These are phyloP conservation scores for Aureobasidium uvarum DNA, from an alignment of 2,329 filamentous ascomycete species.

Conservation along the genomic window DNA sequence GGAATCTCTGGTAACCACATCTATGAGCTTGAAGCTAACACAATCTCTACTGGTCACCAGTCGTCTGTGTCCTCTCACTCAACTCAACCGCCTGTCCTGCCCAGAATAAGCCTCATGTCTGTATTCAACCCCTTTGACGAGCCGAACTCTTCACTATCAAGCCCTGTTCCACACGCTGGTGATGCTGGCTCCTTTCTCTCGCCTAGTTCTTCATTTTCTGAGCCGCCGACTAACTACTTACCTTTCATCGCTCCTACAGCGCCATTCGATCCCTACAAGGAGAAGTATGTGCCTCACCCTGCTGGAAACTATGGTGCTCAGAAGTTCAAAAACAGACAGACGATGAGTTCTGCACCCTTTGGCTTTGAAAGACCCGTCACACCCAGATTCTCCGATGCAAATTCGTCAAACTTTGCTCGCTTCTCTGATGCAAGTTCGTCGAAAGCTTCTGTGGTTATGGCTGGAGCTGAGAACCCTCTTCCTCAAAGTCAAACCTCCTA, in stretches of 20 bases:
- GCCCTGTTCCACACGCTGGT: background rate
- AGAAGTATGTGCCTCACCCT: conserved; percentile 4
- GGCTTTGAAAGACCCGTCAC: background rate
- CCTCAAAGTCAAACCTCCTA: background rate
- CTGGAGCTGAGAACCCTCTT: background rate
- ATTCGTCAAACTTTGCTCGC: background rate
- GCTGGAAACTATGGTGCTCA: background rate
- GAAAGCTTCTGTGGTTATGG: background rate
- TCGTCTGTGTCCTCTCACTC: background rate
- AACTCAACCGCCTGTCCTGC: background rate
- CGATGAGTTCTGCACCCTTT: background rate
- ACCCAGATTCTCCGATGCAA: background rate
- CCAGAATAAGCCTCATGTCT: background rate
- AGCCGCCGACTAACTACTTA: background rate
- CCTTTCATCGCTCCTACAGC: background rate
- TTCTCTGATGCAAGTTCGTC: background rate
- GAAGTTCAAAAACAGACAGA: conserved; percentile 1
- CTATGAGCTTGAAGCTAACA: background rate
- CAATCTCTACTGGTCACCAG: background rate
- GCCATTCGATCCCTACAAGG: conserved; percentile 11
- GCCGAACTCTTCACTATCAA: background rate
- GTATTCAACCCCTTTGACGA: conserved; percentile 14
- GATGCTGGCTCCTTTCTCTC: background rate
- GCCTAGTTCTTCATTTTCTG: background rate
- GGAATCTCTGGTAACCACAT: background rate